phyloP scores from a whole-genome alignment of 331 rosid species.

The Quercus tomentella region DNA sequence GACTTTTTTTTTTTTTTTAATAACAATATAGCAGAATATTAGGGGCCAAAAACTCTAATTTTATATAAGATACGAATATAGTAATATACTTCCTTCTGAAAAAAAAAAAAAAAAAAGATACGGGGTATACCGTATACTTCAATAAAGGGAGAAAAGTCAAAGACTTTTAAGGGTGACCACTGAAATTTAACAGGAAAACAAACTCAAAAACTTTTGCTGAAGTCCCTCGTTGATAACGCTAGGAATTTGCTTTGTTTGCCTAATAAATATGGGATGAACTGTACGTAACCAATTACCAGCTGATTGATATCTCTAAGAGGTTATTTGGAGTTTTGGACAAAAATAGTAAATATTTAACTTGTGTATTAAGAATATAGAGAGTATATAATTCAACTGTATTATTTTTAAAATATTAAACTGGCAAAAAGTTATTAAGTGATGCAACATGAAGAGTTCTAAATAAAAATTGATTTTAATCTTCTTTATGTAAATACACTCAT shows the following conservation, averaged over 20 bases:
- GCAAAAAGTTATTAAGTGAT: no score
- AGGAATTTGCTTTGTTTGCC: background rate
- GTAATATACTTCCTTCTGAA: background rate
- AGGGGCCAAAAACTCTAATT: background rate
- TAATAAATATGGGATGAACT: constrained; percentile 13
- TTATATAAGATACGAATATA: background rate
- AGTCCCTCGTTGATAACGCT: background rate
- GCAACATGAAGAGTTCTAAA: no score
- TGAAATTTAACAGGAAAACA: background rate
- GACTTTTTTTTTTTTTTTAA: background rate
- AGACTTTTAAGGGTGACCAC: background rate
- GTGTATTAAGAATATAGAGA: no score
- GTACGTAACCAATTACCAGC: background rate
- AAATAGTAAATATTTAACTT: no score
- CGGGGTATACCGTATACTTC: background rate
- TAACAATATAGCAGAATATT: background rate
- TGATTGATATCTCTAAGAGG: no score
- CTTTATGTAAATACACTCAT: no score
- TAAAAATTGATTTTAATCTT: no score
- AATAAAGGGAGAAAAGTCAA: background rate
- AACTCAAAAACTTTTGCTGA: background rate
- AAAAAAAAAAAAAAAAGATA: background rate
- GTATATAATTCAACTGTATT: no score
- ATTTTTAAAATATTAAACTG: no score
- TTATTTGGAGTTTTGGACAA: no score